phyloP scores from a whole-genome alignment of 2,329 filamentous ascomycete genomes.

The Allantophomopsis cytisporea region DNA sequence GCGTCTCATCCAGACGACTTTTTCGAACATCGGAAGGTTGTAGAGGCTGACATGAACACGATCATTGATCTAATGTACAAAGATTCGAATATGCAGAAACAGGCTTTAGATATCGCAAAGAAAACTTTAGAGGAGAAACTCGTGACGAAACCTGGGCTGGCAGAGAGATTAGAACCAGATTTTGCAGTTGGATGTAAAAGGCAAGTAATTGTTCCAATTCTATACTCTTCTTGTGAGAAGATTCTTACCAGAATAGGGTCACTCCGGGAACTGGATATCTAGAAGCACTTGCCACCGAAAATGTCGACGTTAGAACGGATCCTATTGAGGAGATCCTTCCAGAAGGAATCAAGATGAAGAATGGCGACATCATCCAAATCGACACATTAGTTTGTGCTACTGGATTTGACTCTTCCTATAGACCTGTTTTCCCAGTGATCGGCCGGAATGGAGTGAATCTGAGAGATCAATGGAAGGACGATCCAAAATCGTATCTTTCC shows the following conservation, averaged over 20 bases:
- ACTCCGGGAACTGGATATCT: conserved; percentile 23
- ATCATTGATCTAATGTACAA: neutral
- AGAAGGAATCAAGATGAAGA: conserved; percentile 15
- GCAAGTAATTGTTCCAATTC: conserved; percentile 11
- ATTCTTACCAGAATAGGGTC: conserved; percentile 28
- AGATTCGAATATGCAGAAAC: neutral
- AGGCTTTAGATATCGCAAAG: neutral
- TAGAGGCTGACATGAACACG: neutral
- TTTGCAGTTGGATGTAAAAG: conserved; percentile 33
- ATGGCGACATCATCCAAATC: conserved; percentile 19
- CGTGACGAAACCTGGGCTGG: neutral
- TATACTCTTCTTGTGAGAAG: conserved; percentile 20
- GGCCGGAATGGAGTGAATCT: conserved; percentile 1
- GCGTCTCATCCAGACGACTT: neutral
- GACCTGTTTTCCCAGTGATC: conserved; percentile 10
- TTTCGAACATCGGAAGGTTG: neutral
- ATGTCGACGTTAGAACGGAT: conserved; percentile 18
- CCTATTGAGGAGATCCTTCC: conserved; percentile 18
- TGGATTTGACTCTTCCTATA: conserved; percentile 31
- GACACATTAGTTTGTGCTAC: conserved; percentile 46
- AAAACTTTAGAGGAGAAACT: neutral
- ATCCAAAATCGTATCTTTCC: conserved; percentile 1
- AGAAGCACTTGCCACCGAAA: conserved; percentile 17
- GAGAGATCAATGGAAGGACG: conserved; percentile 3
- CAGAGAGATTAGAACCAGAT: conserved; percentile 14